Base-by-base conservation (phyloP, 2,329 filamentous ascomycete genomes). In the Coniochaeta sp. region DNA sequence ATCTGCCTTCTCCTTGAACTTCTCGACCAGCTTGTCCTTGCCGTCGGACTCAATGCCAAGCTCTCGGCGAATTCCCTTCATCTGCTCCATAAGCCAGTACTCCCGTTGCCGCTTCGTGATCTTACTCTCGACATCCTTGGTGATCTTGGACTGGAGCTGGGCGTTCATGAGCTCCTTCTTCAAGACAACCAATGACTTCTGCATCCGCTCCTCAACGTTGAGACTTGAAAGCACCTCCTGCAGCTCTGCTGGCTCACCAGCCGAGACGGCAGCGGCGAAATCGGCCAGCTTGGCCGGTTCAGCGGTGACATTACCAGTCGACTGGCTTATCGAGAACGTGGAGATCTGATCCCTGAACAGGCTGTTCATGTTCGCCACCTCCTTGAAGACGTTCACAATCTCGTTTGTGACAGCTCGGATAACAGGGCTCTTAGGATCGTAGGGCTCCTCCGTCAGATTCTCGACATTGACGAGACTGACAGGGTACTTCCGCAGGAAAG, bases 91-190 rank as follows among this genome's bases (percentile, higher is more conserved):
- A 46, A 99, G 75, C 89, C 91, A 97, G 72, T 97, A 99, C 66
- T 99, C 94, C 50, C 94, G 85, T 67, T 99, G 94, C 27, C 92
- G 86, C 72, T 99, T 97, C 61, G 91, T 91, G 51, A 99, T 97
- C 71, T 96, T 96, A 64, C 83, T 90, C 68, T 97, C 94, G 16
- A 99, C 95, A 64, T 99, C 94, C 71, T 96, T 96, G 53, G 88
- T 90, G 53, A 99, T 97, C 76, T 97, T 99, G 52, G 89, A 92
- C 67, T 96, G 92, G 27, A 99, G 76, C 66, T 97, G 89, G 0
- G 94, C 94, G 60, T 97, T 99, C 87, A 97, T 96, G 51, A 96
- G 81, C 72, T 99, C 94, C 69, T 96, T 97, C 75, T 99, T 99
- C 58, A 99, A 76, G 2, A 97, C 89, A 40, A 92, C 82, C 3